Conservation (phyloP, 805 yeast genomes). For the Zygosaccharomyces bisporus region DNA sequence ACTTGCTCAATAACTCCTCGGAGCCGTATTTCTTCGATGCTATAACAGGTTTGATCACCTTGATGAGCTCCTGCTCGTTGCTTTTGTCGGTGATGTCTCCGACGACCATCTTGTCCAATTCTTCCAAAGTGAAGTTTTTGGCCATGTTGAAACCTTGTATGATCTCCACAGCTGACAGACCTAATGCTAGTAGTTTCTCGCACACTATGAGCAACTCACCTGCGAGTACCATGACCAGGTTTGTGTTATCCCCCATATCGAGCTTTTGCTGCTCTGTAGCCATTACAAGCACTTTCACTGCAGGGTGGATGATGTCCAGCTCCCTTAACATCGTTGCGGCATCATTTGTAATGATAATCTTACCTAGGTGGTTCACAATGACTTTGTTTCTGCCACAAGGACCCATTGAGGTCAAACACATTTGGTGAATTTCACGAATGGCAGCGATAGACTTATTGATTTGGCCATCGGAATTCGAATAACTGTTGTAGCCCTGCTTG, state of each 20-base stretch:
- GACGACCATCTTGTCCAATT: slow-evolving; percentile 61
- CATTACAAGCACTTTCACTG: slow-evolving; percentile 92
- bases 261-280: slow-evolving; percentile 95
- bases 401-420: slow-evolving; percentile 92
- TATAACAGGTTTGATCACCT: slow-evolving; percentile 80
- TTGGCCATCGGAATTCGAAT: slow-evolving; percentile 90
- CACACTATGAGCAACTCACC: slow-evolving; percentile 87
- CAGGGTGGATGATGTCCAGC: slow-evolving; percentile 93
- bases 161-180: slow-evolving; percentile 88
- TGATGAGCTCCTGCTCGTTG: slow-evolving; percentile 53
- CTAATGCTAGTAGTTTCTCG: slow-evolving; percentile 77
- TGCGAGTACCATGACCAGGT: slow-evolving; percentile 84
- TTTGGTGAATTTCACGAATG: slow-evolving; percentile 84
- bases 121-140: slow-evolving; percentile 64
- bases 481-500: slow-evolving; percentile 90
- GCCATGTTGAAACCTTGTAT: slow-evolving; percentile 91
- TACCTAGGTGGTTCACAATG: slow-evolving; percentile 82
- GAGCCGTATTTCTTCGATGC: slow-evolving; percentile 91
- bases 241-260: slow-evolving; percentile 97
- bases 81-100: slow-evolving; percentile 48
- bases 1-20: slow-evolving; percentile 69
- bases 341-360: slow-evolving; percentile 86
- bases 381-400: slow-evolving; percentile 97
- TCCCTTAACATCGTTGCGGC: slow-evolving; percentile 97
- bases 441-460: slow-evolving; percentile 90